Conservation (phyloP, 345 rosid species). For the Heritiera fomes region DNA sequence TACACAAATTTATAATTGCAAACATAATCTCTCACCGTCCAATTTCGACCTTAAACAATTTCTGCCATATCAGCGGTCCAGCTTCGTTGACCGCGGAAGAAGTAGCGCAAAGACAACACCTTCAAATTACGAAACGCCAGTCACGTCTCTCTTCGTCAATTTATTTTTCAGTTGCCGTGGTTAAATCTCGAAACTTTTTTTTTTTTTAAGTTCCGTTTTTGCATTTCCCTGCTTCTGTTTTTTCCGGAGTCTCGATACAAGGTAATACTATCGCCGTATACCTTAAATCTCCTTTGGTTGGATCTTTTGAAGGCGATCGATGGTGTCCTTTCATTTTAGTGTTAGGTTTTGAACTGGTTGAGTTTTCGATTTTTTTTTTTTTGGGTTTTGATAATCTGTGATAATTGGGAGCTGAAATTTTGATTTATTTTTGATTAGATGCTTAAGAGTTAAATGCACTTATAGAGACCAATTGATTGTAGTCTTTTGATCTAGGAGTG, state of each 20-base stretch:
- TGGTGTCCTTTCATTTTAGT: not conserved
- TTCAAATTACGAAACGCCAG: not conserved
- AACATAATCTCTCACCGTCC: conserved; percentile 1
- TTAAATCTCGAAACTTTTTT: conserved; percentile 21
- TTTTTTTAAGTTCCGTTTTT: not conserved
- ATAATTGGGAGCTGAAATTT: not conserved
- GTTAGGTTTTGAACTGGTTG: not conserved
- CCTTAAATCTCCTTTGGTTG: not conserved
- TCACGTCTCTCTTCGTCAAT: not conserved
- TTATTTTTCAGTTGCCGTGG: not conserved
- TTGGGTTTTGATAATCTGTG: not conserved
- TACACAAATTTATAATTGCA: not conserved
- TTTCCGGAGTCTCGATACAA: conserved; percentile 5
- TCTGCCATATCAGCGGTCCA: conserved; percentile 19
- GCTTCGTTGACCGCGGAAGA: conserved; percentile 16
- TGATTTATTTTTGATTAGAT: not conserved
- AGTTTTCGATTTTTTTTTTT: not conserved
- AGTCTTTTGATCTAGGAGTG: conserved; percentile 7
- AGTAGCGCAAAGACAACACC: not conserved
- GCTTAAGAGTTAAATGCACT: not conserved
- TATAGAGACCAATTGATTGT: not conserved
- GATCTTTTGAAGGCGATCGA: not conserved
- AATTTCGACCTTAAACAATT: not conserved
- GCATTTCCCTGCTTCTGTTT: conserved; percentile 6
- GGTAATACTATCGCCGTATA: conserved; percentile 20